Conservation (phyloP, 495 filamentous ascomycete species). For the Penicillium atrosanguineum region DNA sequence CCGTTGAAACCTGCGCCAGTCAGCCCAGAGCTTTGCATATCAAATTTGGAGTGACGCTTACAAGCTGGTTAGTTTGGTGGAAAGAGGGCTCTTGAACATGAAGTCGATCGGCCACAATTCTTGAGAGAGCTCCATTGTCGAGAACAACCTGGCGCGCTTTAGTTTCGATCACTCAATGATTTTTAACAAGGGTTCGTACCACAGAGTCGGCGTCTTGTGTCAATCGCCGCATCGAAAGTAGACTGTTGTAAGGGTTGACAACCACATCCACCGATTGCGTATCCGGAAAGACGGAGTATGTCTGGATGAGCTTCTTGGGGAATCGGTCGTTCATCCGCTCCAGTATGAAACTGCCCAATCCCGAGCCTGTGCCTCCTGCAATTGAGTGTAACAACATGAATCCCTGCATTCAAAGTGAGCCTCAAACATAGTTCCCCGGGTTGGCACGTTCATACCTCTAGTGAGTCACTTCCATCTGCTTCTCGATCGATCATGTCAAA, state of each 20-base stretch:
- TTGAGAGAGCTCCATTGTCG: slow-evolving; percentile 89
- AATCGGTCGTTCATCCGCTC: slow-evolving; percentile 96
- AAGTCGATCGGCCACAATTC: slow-evolving; percentile 90
- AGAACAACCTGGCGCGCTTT: slow-evolving; percentile 66
- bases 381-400: slow-evolving; percentile 99
- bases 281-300: slow-evolving; percentile 97
- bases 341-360: slow-evolving; percentile 90
- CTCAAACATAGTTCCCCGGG: background rate
- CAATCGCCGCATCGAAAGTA: slow-evolving; percentile 84
- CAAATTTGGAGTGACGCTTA: slow-evolving; percentile 24
- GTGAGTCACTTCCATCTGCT: slow-evolving; percentile 93
- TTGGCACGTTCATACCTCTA: slow-evolving; percentile 60
- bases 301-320: slow-evolving; percentile 98
- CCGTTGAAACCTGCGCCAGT: slow-evolving; percentile 69
- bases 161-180: background rate
- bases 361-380: slow-evolving; percentile 93
- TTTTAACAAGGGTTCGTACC: slow-evolving; percentile 32
- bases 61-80: slow-evolving; percentile 95
- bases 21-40: background rate
- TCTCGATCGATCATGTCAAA: slow-evolving; percentile 99
- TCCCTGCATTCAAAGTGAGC: slow-evolving; percentile 50
- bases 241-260: slow-evolving; percentile 96
- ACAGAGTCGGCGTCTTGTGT: slow-evolving; percentile 97
- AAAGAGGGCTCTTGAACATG: slow-evolving; percentile 94
- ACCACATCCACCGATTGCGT: slow-evolving; percentile 87